Evolutionary conservation across 2,329 filamentous ascomycete species (phyloP).

Genomic region (Lachnellula arida): DNA sequence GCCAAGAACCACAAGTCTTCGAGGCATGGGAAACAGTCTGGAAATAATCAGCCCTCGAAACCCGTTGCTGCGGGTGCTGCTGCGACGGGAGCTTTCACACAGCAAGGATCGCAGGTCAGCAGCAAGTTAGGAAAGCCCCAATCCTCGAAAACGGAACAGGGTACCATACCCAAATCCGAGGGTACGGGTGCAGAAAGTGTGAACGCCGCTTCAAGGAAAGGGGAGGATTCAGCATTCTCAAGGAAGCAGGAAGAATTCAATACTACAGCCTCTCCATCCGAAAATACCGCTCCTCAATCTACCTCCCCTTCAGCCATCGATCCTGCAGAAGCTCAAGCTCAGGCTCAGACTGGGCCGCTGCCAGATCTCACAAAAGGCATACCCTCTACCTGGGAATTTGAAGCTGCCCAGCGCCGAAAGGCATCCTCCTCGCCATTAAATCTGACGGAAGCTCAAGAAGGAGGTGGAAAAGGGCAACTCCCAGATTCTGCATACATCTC

Average conservation of each 20-base stretch:
- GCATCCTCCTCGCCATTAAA: conserved; percentile 36
- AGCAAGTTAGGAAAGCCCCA: conserved; percentile 18
- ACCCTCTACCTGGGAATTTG: conserved; percentile 81
- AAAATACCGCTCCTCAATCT: conserved; percentile 34
- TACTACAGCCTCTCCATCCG: conserved; percentile 31
- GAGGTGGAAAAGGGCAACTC: conserved; percentile 59
- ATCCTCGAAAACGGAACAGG: conserved; percentile 15
- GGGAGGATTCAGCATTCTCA: conserved; percentile 18
- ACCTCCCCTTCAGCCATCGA: conserved; percentile 34
- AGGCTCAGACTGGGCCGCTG: conserved; percentile 48
- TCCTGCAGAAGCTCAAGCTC: conserved; percentile 41
- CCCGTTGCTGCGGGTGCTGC: conserved; percentile 7
- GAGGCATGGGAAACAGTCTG: conserved; percentile 12
- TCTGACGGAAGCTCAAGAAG: conserved; percentile 43
- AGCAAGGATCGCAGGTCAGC: conserved; percentile 14
- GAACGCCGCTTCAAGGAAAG: conserved; percentile 11
- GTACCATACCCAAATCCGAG: conserved; percentile 10
- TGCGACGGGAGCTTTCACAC: conserved; percentile 11
- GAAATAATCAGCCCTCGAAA: conserved; percentile 11
- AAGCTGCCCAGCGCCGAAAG: conserved; percentile 48
- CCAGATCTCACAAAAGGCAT: conserved; percentile 94
- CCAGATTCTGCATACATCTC: conserved; percentile 83
- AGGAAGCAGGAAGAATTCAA: conserved; percentile 29
- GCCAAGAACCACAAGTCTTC: conserved; percentile 35
- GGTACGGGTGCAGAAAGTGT: conserved; percentile 14